A percentile compares a stretch with the other conserved stretches of the same genome.
These are phyloP conservation scores for Metschnikowia drakensbergensis DNA, from an alignment of 805 yeast species.

Conservation along the genomic window DNA sequence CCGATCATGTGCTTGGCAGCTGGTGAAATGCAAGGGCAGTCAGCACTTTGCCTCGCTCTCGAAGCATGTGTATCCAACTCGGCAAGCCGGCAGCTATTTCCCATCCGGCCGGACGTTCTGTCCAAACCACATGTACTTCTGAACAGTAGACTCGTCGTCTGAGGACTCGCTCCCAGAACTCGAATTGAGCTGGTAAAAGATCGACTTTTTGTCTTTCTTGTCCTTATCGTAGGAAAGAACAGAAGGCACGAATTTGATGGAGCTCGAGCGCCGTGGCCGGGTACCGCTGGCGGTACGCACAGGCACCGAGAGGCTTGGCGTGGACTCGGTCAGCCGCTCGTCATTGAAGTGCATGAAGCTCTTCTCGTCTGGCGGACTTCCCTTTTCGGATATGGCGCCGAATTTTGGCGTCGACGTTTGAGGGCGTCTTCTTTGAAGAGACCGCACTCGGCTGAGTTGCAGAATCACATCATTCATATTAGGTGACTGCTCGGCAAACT, in stretches of 20 bases:
- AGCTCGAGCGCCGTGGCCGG: constrained; percentile 21
- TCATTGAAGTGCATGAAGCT: constrained; percentile 20
- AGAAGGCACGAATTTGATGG: constrained; percentile 32
- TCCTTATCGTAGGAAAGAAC: constrained; percentile 11
- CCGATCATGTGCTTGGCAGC: too few species aligned
- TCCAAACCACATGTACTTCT: constrained; percentile 38
- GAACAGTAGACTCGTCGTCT: constrained; percentile 14
- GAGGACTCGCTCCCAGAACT: constrained; percentile 12
- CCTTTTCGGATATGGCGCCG: constrained; percentile 16
- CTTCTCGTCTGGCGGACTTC: constrained; percentile 16
- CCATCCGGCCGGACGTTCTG: constrained; percentile 23
- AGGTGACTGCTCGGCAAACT: constrained; percentile 10
- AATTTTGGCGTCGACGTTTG: constrained; percentile 17
- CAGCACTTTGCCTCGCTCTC: too few species aligned
- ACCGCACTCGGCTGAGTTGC: constrained; percentile 16
- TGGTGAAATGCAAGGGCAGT: too few species aligned
- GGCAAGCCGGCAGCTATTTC: neutral
- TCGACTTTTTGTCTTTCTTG: constrained; percentile 16
- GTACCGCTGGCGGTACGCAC: neutral
- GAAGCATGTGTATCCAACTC: too few species aligned
- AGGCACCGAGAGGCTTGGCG: neutral
- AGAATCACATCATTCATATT: constrained; percentile 18
- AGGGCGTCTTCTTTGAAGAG: constrained; percentile 17
- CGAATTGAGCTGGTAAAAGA: constrained; percentile 31
- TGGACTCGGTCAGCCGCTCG: neutral